Conservation (phyloP, 768 basidiomycete species). For the Boletus bicolor region DNA sequence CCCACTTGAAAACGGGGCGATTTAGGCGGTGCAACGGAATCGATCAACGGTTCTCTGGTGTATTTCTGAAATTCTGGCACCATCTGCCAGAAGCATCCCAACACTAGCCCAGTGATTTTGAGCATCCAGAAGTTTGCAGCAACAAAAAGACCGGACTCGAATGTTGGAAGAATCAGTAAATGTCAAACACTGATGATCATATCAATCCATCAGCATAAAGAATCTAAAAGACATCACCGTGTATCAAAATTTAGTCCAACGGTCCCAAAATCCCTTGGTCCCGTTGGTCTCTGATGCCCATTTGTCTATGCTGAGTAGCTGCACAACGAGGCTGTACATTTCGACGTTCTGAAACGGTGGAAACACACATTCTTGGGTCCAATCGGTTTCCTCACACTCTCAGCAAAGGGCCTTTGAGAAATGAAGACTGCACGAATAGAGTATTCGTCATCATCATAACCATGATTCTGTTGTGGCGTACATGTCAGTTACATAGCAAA, state of each 20-base stretch:
- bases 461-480: constrained; percentile 59
- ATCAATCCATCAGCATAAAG: not conserved
- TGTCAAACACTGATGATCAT: not conserved
- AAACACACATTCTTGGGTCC: constrained; percentile 54
- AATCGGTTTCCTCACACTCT: constrained; percentile 15
- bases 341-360: constrained; percentile 79
- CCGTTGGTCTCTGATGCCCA: constrained; percentile 67
- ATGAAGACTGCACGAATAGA: constrained; percentile 89
- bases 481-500: not conserved
- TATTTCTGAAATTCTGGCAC: no score
- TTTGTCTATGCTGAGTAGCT: constrained; percentile 59
- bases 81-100: not conserved
- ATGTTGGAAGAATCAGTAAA: not conserved
- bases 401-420: constrained; percentile 81
- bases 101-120: not conserved
- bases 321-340: constrained; percentile 76
- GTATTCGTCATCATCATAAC: constrained; percentile 74
- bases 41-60: not conserved
- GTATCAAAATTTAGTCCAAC: constrained; percentile 30
- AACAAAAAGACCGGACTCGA: not conserved
- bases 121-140: not conserved
- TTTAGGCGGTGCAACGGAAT: not conserved
- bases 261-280: constrained; percentile 78
- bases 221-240: not conserved
- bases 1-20: not conserved